phyloP scores from a whole-genome alignment of 176 grass and related monocot species.

The Metroxylon sagu region DNA sequence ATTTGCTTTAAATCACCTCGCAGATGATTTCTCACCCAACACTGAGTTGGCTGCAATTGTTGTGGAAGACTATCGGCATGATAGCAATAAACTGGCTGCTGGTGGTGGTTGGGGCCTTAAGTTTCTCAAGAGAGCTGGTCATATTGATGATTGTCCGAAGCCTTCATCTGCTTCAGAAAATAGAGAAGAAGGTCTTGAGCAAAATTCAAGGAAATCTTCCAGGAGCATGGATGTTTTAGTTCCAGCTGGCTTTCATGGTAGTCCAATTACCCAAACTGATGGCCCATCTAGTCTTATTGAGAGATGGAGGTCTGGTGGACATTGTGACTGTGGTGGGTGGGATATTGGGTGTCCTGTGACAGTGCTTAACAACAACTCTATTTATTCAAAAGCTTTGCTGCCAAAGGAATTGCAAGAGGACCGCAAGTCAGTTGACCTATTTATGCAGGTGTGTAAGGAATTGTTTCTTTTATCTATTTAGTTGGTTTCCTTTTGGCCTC shows the following conservation, averaged over 20 bases:
- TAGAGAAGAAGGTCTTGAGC: not conserved
- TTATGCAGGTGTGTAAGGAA: constrained; percentile 28
- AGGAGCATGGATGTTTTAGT: constrained; percentile 38
- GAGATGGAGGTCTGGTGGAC: constrained; percentile 56
- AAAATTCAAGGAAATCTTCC: constrained; percentile 7
- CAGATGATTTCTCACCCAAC: constrained; percentile 33
- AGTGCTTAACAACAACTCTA: constrained; percentile 31
- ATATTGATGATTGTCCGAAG: too few relatives aligned
- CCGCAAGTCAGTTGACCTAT: constrained; percentile 26
- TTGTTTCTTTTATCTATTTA: too few relatives aligned
- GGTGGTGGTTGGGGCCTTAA: constrained; percentile 82
- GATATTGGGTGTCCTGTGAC: constrained; percentile 71
- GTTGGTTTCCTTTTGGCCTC: too few relatives aligned
- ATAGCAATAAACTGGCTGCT: constrained; percentile 12
- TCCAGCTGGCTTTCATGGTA: constrained; percentile 63
- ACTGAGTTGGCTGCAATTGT: constrained; percentile 66
- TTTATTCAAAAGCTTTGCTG: not conserved
- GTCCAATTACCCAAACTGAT: not conserved
- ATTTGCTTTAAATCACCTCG: constrained; percentile 1
- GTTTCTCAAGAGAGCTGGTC: constrained; percentile 57
- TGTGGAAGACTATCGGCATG: constrained; percentile 24
- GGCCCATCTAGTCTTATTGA: constrained; percentile 45
- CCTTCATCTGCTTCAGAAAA: not conserved
- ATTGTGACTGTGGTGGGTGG: constrained; percentile 83
- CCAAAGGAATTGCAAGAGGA: constrained; percentile 20